Percentiles rank a stretch among this genome's conserved stretches.
Conservation (phyloP, 306 rosid genomes). For the Citrullus mucosospermus region DNA sequence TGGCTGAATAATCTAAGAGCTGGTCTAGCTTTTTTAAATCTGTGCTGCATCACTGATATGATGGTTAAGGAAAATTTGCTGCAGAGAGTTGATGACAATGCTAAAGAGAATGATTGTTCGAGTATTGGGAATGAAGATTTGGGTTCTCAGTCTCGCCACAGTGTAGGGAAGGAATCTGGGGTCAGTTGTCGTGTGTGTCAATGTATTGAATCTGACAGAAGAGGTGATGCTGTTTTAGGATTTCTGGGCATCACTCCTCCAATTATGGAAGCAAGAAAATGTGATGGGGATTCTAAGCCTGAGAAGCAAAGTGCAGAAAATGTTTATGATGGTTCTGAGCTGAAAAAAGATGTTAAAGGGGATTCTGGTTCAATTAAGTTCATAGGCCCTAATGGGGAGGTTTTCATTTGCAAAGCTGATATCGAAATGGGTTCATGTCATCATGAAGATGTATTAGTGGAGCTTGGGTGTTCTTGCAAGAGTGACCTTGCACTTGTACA, state of each 20-base stretch:
- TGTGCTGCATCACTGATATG: conserved; percentile 5
- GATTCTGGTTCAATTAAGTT: conserved; percentile 47
- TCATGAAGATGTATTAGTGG: conserved; percentile 42
- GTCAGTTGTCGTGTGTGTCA: conserved; percentile 91
- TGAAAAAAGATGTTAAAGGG: conserved; percentile 25
- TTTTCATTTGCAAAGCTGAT: conserved; percentile 61
- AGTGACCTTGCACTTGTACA: conserved; percentile 88
- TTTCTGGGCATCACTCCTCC: conserved; percentile 53
- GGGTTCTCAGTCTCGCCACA: conserved; percentile 35
- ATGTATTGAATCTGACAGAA: conserved; percentile 74
- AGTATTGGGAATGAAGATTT: conserved; percentile 29
- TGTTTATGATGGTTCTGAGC: conserved; percentile 8
- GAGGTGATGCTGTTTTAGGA: conserved; percentile 66
- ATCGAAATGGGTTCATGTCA: conserved; percentile 62
- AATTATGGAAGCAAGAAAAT: conserved; percentile 18
- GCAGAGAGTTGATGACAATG: conserved; percentile 22
- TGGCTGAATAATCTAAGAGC: conserved; percentile 17
- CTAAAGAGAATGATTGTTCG: conserved; percentile 19
- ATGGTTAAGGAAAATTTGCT: conserved; percentile 37
- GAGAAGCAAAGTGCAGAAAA: conserved; percentile 17
- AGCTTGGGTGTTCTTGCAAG: conserved; percentile 96
- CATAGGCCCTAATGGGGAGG: conserved; percentile 88
- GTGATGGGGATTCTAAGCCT: conserved; percentile 20
- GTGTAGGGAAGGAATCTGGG: conserved; percentile 49
- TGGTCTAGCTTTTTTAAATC: conserved; percentile 11